Base-by-base conservation (phyloP, 352 stramenopile species). In the Phytopythium aichiense region DNA sequence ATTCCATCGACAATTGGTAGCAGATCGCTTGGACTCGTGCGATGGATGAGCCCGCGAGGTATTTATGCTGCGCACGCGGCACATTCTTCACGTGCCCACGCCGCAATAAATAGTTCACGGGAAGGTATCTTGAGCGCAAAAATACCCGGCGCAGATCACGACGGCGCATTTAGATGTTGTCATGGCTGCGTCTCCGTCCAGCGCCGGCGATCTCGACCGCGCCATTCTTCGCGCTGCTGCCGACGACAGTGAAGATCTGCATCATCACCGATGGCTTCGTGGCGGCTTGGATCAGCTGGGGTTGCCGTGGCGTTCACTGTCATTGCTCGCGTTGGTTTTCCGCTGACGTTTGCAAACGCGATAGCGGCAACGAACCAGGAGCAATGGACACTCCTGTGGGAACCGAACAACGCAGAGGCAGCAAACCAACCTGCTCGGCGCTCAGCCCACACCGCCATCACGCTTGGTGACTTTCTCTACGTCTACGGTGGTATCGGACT, bases 401-500 rank as follows among this genome's bases (percentile, higher is more conserved):
- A 64, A 15, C 61, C 60, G 2, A 60, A 60, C 16, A 69, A 64
- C 50, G 63, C 64, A 9, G 48, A 60, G 43, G 38, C 31, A 42
- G 49, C 58, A 12, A 4, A 7, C 16, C 78, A 81, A 30, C 78
- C 78, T 1, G 71, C 74, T 60, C 75, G 74, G 25, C 81, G 83
- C 9, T 77, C 79, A 4, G 83, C 79, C 22, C 83, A 92, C 42
- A 76, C 70, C 0, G 69, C 89, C 45, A 55, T 78, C 15, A 51
- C 60, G 4, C 78, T 81, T 52, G 50, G 79, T 11, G 76, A 92
- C 58, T 61, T 64, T 13, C 58, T 92, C 35, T 91, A 88, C 60
- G 56, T 89, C 33, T 89, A 79, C 58, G 83, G 83, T 4, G 83
- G 83, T 45, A 72, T 89, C 37, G 79, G 76, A 30, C 66, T 72